Conservation (phyloP, 768 basidiomycete genomes). For the Candolleomyces eurysporus region DNA sequence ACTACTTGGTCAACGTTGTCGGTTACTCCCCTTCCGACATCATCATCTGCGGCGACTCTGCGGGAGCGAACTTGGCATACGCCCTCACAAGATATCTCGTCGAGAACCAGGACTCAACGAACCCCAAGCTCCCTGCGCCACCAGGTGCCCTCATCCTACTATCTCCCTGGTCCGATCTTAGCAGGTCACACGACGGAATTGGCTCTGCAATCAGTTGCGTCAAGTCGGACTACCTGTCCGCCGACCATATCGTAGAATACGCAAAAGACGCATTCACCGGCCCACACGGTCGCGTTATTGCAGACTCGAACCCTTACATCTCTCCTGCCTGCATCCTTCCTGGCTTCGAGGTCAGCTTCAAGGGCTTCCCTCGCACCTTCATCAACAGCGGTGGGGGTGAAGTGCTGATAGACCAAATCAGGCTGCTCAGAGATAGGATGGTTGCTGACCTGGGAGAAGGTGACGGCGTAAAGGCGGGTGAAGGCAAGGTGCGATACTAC, state of each 20-base stretch:
- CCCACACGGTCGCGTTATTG: slow-evolving; percentile 44
- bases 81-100: slow-evolving; percentile 62
- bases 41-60: slow-evolving; percentile 71
- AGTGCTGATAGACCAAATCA: slow-evolving; percentile 51
- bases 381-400: slow-evolving; percentile 59
- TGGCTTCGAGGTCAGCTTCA: slow-evolving; percentile 39
- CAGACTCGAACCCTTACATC: slow-evolving; percentile 49
- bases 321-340: slow-evolving; percentile 54
- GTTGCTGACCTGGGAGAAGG: slow-evolving; percentile 48
- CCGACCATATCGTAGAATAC: slow-evolving; percentile 20
- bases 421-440: slow-evolving; percentile 48
- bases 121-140: slow-evolving; percentile 36
- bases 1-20: slow-evolving; percentile 58
- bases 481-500: slow-evolving; percentile 44
- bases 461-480: slow-evolving; percentile 31
- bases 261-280: slow-evolving; percentile 44
- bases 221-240: slow-evolving; percentile 37
- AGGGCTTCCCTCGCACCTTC: slow-evolving; percentile 59
- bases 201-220: slow-evolving; percentile 34
- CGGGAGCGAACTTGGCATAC: slow-evolving; percentile 71
- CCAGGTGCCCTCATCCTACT: slow-evolving; percentile 51
- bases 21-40: slow-evolving; percentile 61
- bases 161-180: slow-evolving; percentile 57
- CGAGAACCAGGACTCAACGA: slow-evolving; percentile 37
- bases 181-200: slow-evolving; percentile 33